Percentiles rank a stretch among this genome's conserved stretches.
Conservation (phyloP, 768 basidiomycete species). For the Neoboletus magnificus region DNA sequence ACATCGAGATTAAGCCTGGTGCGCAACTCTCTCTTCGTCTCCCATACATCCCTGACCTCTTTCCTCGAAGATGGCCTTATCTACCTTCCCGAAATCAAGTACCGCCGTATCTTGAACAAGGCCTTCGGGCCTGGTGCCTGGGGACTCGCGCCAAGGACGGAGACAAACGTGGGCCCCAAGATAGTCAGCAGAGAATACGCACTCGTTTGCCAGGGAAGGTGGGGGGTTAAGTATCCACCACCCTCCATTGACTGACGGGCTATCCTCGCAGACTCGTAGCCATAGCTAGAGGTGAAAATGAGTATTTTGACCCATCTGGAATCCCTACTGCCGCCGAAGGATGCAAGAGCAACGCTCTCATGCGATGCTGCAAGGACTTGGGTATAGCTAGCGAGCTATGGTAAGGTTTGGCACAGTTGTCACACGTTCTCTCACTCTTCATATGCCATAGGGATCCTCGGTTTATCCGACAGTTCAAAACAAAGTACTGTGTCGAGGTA, state of each 20-base stretch:
- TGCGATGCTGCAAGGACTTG: conserved; percentile 96
- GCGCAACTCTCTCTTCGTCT: conserved; percentile 16
- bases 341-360: conserved; percentile 94
- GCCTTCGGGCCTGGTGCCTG: conserved; percentile 97
- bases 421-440: neutral
- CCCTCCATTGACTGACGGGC: neutral
- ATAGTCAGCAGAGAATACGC: conserved; percentile 94
- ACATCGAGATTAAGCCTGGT: conserved; percentile 96
- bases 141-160: conserved; percentile 92
- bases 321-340: conserved; percentile 93
- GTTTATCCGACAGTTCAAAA: conserved; percentile 92
- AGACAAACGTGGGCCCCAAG: conserved; percentile 85
- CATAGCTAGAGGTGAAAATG: conserved; percentile 92
- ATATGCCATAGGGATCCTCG: conserved; percentile 74
- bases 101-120: conserved; percentile 84
- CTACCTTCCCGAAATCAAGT: conserved; percentile 97
- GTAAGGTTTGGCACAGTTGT: conserved; percentile 40
- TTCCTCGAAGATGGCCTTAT: conserved; percentile 72
- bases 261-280: conserved; percentile 64
- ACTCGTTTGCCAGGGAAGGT: conserved; percentile 90
- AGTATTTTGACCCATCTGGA: conserved; percentile 89
- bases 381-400: conserved; percentile 96
- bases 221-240: conserved; percentile 17
- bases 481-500: conserved; percentile 76
- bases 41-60: neutral